phyloP scores from a whole-genome alignment of 495 filamentous ascomycete genomes.

The Aspergillus asperescens region DNA sequence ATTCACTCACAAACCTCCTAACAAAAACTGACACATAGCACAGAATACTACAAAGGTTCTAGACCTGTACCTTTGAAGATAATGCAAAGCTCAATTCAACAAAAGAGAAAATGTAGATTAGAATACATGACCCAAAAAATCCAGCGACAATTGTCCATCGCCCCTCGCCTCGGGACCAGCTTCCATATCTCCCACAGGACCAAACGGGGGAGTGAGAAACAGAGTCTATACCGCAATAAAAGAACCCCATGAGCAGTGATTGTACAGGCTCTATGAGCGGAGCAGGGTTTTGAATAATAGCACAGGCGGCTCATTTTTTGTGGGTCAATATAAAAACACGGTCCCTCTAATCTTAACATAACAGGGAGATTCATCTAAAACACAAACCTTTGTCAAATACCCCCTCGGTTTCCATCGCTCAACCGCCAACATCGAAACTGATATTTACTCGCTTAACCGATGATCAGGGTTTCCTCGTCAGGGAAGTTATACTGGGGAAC shows the following conservation, averaged over 20 bases:
- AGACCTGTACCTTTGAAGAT: neutral
- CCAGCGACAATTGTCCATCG: conserved; percentile 11
- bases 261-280: conserved; percentile 23
- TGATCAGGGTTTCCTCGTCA: conserved; percentile 70
- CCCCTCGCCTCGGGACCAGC: conserved; percentile 3
- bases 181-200: conserved; percentile 6
- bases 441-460: conserved; percentile 55
- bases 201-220: conserved; percentile 11
- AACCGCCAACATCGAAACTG: conserved; percentile 2
- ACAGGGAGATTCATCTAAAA: conserved; percentile 42
- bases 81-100: conserved; percentile 9
- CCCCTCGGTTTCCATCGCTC: conserved; percentile 10
- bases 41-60: neutral
- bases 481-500: conserved; percentile 85
- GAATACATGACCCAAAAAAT: conserved; percentile 14
- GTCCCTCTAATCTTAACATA: conserved; percentile 45
- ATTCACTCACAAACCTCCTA: too few relatives aligned
- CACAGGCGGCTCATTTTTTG: conserved; percentile 39
- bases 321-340: conserved; percentile 45
- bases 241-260: conserved; percentile 18
- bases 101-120: conserved; percentile 11
- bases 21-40: too few relatives aligned
- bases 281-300: conserved; percentile 23
- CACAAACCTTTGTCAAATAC: conserved; percentile 24
- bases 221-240: conserved; percentile 19